Conservation (phyloP, 2,329 filamentous ascomycete species). For the Fusarium euwallaceae region DNA sequence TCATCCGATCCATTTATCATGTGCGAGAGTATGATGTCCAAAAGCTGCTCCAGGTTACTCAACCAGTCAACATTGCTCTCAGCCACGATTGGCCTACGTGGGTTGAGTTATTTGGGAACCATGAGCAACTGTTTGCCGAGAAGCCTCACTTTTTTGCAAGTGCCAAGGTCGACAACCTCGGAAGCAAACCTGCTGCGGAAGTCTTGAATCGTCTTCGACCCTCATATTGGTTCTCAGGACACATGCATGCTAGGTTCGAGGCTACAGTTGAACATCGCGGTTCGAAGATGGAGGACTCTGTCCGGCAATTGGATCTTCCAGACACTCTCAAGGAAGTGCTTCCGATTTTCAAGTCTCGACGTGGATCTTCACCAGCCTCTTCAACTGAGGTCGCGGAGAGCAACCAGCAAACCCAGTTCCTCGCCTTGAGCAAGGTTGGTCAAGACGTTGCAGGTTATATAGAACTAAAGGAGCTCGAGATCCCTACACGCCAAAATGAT, state of each 20-base stretch:
- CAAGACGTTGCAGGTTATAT: constrained; percentile 84
- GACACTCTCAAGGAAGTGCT: constrained; percentile 8
- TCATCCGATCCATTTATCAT: constrained; percentile 87
- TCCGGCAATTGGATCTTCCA: background rate
- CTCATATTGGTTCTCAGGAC: constrained; percentile 90
- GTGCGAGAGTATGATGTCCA: constrained; percentile 89
- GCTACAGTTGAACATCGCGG: constrained; percentile 69
- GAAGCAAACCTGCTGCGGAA: constrained; percentile 81
- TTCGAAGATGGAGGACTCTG: constrained; percentile 46
- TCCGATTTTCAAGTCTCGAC: constrained; percentile 2
- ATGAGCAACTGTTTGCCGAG: constrained; percentile 72
- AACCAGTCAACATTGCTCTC: constrained; percentile 87
- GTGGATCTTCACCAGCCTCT: background rate
- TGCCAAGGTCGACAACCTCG: constrained; percentile 80
- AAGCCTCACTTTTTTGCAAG: constrained; percentile 84
- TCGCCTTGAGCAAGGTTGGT: constrained; percentile 91
- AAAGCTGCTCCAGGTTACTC: constrained; percentile 83
- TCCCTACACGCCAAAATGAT: constrained; percentile 26
- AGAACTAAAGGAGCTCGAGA: constrained; percentile 66
- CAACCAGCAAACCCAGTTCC: constrained; percentile 84
- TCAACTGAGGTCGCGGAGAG: constrained; percentile 55
- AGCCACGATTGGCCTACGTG: constrained; percentile 95
- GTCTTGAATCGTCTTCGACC: constrained; percentile 86
- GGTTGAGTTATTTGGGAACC: constrained; percentile 83
- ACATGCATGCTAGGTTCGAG: constrained; percentile 88